Evolutionary conservation across 805 yeast species (phyloP).

Genomic region (Diddensiella transvaalensis): DNA sequence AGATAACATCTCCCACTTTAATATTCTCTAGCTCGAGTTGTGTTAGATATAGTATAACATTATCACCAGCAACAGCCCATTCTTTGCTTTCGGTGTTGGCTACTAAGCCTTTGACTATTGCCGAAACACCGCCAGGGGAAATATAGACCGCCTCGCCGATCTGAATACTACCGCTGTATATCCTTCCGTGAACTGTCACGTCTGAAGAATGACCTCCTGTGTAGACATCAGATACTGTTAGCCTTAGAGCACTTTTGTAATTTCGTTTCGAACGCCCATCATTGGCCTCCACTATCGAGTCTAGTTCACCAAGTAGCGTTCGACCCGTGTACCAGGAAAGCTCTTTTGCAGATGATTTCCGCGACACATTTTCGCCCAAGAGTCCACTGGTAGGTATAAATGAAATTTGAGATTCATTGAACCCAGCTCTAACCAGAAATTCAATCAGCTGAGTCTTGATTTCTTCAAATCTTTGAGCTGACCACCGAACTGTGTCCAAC

Average conservation of each 20-base stretch:
- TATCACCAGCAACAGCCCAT: constrained; percentile 53
- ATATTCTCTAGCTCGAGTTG: constrained; percentile 41
- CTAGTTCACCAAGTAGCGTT: constrained; percentile 31
- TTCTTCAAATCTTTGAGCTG: constrained; percentile 47
- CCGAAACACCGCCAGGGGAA: constrained; percentile 45
- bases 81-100: constrained; percentile 19
- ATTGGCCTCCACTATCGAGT: constrained; percentile 16
- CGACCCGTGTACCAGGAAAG: constrained; percentile 46
- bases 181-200: constrained; percentile 58
- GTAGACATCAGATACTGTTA: constrained; percentile 62
- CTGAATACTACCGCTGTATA: constrained; percentile 65
- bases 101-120: constrained; percentile 23
- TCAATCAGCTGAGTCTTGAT: constrained; percentile 48
- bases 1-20: constrained; percentile 65
- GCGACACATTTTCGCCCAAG: constrained; percentile 62
- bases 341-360: constrained; percentile 32
- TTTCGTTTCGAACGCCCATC: constrained; percentile 24
- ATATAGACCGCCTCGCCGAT: constrained; percentile 61
- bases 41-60: constrained; percentile 44
- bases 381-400: constrained; percentile 71
- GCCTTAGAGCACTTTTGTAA: constrained; percentile 44
- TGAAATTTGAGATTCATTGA: constrained; percentile 35
- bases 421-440: constrained; percentile 54
- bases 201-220: constrained; percentile 47
- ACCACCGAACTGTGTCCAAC: constrained; percentile 62